Percentiles rank a stretch among this genome's conserved stretches.
Evolutionary conservation across 306 rosid genomes (phyloP).

Genomic region (Ormosia emarginata): DNA sequence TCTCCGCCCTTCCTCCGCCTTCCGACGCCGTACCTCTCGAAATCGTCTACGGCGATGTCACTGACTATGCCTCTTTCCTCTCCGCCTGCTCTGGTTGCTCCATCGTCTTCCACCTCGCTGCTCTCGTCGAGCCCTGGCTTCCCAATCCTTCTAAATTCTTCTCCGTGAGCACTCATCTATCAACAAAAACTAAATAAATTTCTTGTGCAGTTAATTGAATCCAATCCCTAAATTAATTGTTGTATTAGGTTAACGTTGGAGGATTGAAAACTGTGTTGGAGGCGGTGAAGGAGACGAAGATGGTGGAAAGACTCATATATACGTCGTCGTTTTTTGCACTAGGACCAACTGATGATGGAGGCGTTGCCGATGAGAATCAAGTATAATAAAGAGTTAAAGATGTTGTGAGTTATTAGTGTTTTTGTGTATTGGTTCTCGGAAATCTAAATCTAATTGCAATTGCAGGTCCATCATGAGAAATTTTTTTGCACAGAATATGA

Average conservation of each 20-base stretch:
- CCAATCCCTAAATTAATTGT: not conserved
- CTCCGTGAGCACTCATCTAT: constrained; percentile 37
- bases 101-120: constrained; percentile 84
- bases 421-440: not conserved
- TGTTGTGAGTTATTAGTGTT: not conserved
- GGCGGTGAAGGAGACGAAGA: constrained; percentile 65
- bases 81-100: constrained; percentile 70
- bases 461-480: constrained; percentile 67
- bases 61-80: constrained; percentile 66
- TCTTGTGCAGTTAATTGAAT: not conserved
- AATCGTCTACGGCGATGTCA: constrained; percentile 73
- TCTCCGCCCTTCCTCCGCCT: constrained; percentile 54
- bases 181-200: not conserved
- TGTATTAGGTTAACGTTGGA: constrained; percentile 65
- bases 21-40: constrained; percentile 34
- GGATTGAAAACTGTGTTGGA: constrained; percentile 72
- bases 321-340: constrained; percentile 89
- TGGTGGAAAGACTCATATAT: constrained; percentile 66
- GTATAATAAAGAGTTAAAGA: constrained; percentile 26
- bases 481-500: constrained; percentile 90
- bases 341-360: constrained; percentile 76
- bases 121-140: constrained; percentile 94
- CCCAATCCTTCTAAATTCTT: constrained; percentile 77
- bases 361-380: constrained; percentile 67
- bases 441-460: not conserved